Base-by-base conservation (phyloP, 2,329 filamentous ascomycete species). In the Fusarium acutatum region DNA sequence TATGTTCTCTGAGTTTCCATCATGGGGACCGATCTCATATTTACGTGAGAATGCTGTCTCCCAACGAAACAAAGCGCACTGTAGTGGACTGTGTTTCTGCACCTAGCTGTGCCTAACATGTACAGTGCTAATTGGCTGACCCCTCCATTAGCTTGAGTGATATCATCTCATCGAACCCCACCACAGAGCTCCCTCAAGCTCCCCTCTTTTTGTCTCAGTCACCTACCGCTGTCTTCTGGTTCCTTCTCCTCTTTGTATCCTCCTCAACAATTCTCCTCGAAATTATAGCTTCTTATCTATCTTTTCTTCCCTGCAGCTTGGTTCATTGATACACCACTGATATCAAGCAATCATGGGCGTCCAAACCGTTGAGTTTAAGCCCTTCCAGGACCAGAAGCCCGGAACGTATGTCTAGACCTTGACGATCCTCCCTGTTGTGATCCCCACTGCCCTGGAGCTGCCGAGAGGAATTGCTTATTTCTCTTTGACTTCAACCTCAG, bases 311-410 rank as follows among this genome's bases (percentile, higher is more conserved):
- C 41, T 58, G 60, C 32, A 38, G 60, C 57, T 61, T 49, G 38
- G n/a, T 37, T 67, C 54, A 50, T 64, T 34, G 43, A 37, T 50
- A 67, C 52, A 40, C 35, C 41, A 43, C 35, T 61, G 53, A 58
- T 54, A 68, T 60, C 40, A 28, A 41, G 18, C 65, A 65, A 88
- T 74, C 80, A 96, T 97, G 94, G 85, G 86, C 75, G 82, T 88
- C 84, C 89, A 94, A 84, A 94, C 92, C 61, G 93, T 98, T 80
- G 89, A 93, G 78, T 91, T 97, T 83, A 91, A 91, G 83, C 90
- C 95, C 69, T 98, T 96, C 85, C 89, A 92, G 74, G 96, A 98
- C 89, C 96, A 99, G 90, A 99, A 99, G 89, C 95, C 96, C 75
- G 96, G 96, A 90, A 98, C 96, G 96, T 98, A 91, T 85, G 96